Evolutionary conservation across 257 asterid genomes (phyloP).

Genomic region (Solanum clarkiae): DNA sequence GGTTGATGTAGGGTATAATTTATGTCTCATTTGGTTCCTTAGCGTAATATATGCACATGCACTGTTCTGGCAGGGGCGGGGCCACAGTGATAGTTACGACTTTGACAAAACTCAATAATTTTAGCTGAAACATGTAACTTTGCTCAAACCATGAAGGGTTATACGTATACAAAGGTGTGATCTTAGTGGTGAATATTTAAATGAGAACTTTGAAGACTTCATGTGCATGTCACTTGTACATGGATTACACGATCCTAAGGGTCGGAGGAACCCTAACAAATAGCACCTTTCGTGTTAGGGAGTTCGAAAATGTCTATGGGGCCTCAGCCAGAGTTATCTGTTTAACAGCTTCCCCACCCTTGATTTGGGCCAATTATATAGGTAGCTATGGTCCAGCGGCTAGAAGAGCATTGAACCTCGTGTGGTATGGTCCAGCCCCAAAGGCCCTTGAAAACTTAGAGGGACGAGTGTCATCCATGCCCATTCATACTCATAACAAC

Average conservation of each 20-base stretch:
- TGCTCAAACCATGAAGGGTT: not conserved
- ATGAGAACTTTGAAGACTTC: not conserved
- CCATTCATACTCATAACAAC: not conserved
- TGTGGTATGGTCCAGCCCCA: not conserved
- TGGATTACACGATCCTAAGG: not conserved
- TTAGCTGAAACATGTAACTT: not conserved
- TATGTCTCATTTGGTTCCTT: not conserved
- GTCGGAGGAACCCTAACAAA: not conserved
- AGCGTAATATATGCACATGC: not conserved
- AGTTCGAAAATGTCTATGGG: not conserved
- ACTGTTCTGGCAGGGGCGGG: not conserved
- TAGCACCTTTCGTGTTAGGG: not conserved
- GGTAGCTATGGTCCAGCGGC: not conserved
- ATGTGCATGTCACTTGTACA: not conserved
- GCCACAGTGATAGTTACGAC: not conserved
- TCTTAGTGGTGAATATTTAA: not conserved
- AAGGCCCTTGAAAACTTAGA: not conserved
- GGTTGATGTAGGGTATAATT: not conserved
- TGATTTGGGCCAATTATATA: not conserved
- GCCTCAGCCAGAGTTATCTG: not conserved
- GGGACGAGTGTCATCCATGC: not conserved
- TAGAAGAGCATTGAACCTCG: not conserved
- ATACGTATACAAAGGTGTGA: not conserved
- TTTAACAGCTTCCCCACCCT: not conserved
- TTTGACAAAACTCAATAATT: not conserved